Evolutionary conservation across 768 basidiomycete genomes (phyloP).

Genomic region (Ramaria rubella): DNA sequence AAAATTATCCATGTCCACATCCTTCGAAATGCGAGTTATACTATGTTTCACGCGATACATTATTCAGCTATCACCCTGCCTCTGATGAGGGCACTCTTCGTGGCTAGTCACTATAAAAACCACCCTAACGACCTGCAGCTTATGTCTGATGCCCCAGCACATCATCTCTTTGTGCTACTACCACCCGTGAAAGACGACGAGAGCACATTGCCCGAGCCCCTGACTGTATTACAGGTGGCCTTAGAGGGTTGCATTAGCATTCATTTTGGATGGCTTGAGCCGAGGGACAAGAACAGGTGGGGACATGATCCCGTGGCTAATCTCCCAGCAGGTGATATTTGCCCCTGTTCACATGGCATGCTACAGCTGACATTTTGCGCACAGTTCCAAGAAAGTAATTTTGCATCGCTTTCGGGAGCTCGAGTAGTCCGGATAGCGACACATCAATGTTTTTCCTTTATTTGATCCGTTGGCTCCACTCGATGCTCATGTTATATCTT

Average conservation of each 20-base stretch:
- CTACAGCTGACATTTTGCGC: constrained; percentile 11
- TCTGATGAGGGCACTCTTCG: constrained; percentile 99
- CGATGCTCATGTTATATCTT: background rate
- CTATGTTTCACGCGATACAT: constrained; percentile 91
- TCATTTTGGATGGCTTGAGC: constrained; percentile 78
- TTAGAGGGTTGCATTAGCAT: constrained; percentile 87
- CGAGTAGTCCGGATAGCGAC: constrained; percentile 89
- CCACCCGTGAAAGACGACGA: constrained; percentile 90
- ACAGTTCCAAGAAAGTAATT: constrained; percentile 95
- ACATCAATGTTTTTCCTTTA: constrained; percentile 59
- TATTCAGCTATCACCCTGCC: constrained; percentile 96
- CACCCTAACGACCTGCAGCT: constrained; percentile 98
- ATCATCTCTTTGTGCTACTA: constrained; percentile 91
- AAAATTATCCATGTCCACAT: constrained; percentile 72
- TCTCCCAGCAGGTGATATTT: constrained; percentile 58
- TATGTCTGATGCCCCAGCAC: constrained; percentile 93
- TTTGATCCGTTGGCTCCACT: constrained; percentile 5
- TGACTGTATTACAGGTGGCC: constrained; percentile 94
- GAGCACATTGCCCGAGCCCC: constrained; percentile 85
- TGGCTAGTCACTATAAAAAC: constrained; percentile 98
- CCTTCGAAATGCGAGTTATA: constrained; percentile 91
- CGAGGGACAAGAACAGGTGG: constrained; percentile 84
- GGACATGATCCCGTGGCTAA: constrained; percentile 96
- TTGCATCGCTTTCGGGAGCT: constrained; percentile 86
- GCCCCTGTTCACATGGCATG: background rate